Percentiles rank a stretch among this genome's conserved stretches.
phyloP scores from a whole-genome alignment of 176 grass and related monocot genomes.

The bread wheat (Triticum aestivum) region IWGSC_CS_RefSeq_v2.1 NC_057809.1:595414797-595415296 shows the following conservation, averaged over 20 bases:
- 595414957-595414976: no score
- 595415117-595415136: conserved; percentile 54
- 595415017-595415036: no score
- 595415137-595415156: background rate
- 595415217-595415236: conserved; percentile 48
- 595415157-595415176: conserved; percentile 29
- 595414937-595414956: no score
- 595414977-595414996: no score
- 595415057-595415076: conserved; percentile 38
- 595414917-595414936: background rate
- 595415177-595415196: background rate
- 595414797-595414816: background rate
- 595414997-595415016: no score
- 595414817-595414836: no score
- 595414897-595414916: background rate
- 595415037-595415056: background rate
- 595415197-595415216: conserved; percentile 53
- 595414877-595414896: no score
- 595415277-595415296: background rate
- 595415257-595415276: background rate
- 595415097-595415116: conserved; percentile 48
- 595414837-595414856: background rate
- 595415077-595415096: conserved; percentile 46
- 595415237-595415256: conserved; percentile 39
- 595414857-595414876: background rate